Base-by-base conservation (phyloP, 2,329 filamentous ascomycete species). In the Colletotrichum sp. region DNA sequence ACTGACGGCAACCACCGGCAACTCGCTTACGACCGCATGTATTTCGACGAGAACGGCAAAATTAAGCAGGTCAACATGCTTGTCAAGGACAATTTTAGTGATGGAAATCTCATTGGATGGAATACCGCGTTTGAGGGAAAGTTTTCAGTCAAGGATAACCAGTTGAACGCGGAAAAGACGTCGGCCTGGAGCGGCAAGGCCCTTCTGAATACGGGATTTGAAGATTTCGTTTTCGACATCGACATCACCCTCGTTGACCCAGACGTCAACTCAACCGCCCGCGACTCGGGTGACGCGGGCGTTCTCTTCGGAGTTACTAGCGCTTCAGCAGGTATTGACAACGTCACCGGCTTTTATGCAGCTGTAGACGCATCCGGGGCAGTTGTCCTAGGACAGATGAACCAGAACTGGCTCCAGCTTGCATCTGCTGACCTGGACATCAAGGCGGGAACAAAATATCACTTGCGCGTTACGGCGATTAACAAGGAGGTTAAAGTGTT, bases 11-110 rank as follows among this genome's bases (percentile, higher is more conserved):
- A 89, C 74, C 85, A 89, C 78, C 86, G 87, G 4, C 84, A 86
- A 18, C 79, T 86, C 4, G 86, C 86, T 38, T 88, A 89, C 67
- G 87, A 89, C 78, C 84, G 86, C 18, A 86, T 89, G 83, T 82
- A 85, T 75, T 89, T 89, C 76, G 83, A 86, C 73, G 81, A 82
- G 1, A 80, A 86, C 36, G 86, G 85, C 21, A 85, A 83, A 48
- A 88, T 89, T 55, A 78, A 81, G 59, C 83, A 83, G 1, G 81
- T 89, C 6, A 80, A 79, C 55, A 89, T 89, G 86, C 80, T 86
- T 14, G 85, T 87, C 12, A 82, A 84, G 73, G 85, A 87, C 76
- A 82, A 87, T 77, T 87, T 87, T 56, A 79, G 82, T 7, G 84
- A 87, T 68, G 84, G 84, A 10, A 78, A 83, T 28, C 82, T 84